A percentile compares a stretch with the other conserved stretches of the same genome.
phyloP scores from a whole-genome alignment of 2,329 filamentous ascomycete genomes.

The Plectosphaerella plurivora region DNA sequence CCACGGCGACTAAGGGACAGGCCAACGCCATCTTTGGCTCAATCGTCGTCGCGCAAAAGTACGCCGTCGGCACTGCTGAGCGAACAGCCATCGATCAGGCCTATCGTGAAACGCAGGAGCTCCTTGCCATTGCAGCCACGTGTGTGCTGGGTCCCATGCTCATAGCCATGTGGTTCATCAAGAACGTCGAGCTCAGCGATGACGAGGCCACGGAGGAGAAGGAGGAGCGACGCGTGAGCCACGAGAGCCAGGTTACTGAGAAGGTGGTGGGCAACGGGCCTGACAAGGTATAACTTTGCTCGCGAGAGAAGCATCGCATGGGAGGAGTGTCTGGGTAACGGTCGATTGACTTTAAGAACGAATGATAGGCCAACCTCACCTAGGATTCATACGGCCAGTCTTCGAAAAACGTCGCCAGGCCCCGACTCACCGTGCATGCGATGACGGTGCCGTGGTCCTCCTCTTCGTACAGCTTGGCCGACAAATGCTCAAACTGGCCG shows the following conservation, averaged over 20 bases:
- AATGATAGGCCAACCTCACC: too few relatives aligned
- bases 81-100: slow-evolving; percentile 17
- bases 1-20: slow-evolving; percentile 11
- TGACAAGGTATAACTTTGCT: too few relatives aligned
- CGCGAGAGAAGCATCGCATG: too few relatives aligned
- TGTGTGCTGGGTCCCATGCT: slow-evolving; percentile 9
- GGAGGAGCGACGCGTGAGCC: too few relatives aligned
- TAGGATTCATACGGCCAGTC: slow-evolving; percentile 6
- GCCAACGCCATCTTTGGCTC: slow-evolving; percentile 16
- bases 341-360: too few relatives aligned
- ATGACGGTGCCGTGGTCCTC: slow-evolving; percentile 27
- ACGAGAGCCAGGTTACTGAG: too few relatives aligned
- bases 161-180: slow-evolving; percentile 13
- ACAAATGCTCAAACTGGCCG: slow-evolving; percentile 9
- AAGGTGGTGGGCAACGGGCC: too few relatives aligned
- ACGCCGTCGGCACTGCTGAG: slow-evolving; percentile 12
- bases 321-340: too few relatives aligned
- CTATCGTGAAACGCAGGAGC: slow-evolving; percentile 19
- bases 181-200: slow-evolving; percentile 5
- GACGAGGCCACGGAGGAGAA: too few relatives aligned
- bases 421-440: slow-evolving; percentile 19
- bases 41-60: slow-evolving; percentile 17
- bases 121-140: slow-evolving; percentile 18
- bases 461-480: slow-evolving; percentile 16
- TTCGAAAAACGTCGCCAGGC: slow-evolving; percentile 11